Evolutionary conservation across 331 rosid genomes (phyloP).

Genomic region (Acacia concinna): DNA sequence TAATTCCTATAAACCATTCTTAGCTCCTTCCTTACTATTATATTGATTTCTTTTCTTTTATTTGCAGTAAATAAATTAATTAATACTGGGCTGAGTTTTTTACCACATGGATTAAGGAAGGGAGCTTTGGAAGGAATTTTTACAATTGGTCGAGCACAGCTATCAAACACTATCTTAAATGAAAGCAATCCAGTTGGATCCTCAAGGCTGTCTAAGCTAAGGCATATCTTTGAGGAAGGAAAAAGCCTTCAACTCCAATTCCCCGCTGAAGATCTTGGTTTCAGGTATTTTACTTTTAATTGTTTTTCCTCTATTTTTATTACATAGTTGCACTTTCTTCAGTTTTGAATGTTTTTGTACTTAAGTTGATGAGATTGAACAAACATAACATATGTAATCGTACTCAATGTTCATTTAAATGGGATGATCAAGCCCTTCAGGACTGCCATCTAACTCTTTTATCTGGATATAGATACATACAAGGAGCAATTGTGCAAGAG

Average conservation of each 20-base stretch:
- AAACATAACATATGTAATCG: slow-evolving; percentile 23
- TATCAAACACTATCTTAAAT: slow-evolving; percentile 65
- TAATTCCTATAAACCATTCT: slow-evolving; percentile 11
- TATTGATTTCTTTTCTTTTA: slow-evolving; percentile 23
- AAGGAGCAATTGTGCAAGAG: slow-evolving; percentile 75
- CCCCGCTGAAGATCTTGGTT: slow-evolving; percentile 97
- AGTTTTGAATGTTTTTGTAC: slow-evolving; percentile 7
- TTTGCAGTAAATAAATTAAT: slow-evolving; percentile 73
- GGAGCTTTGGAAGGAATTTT: slow-evolving; percentile 83
- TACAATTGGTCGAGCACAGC: slow-evolving; percentile 78
- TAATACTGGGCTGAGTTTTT: slow-evolving; percentile 62
- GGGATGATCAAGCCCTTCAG: slow-evolving; percentile 21
- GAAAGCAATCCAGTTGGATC: slow-evolving; percentile 81
- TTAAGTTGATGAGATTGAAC: slow-evolving; percentile 14
- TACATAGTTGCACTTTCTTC: slow-evolving; percentile 3
- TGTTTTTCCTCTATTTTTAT: slow-evolving; percentile 15
- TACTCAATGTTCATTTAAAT: neutral
- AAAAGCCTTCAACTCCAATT: slow-evolving; percentile 96
- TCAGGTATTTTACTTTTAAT: slow-evolving; percentile 55
- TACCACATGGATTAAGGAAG: slow-evolving; percentile 73
- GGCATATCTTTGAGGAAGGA: slow-evolving; percentile 84
- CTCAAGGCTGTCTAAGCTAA: slow-evolving; percentile 73
- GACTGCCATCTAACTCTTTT: slow-evolving; percentile 38
- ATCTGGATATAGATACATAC: slow-evolving; percentile 56
- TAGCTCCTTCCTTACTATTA: slow-evolving; percentile 15